Evolutionary conservation across 73 alveolate genomes (phyloP), one percentile per base, ranked within the genome.

Genomic region (Stentor coeruleus): DNA sequence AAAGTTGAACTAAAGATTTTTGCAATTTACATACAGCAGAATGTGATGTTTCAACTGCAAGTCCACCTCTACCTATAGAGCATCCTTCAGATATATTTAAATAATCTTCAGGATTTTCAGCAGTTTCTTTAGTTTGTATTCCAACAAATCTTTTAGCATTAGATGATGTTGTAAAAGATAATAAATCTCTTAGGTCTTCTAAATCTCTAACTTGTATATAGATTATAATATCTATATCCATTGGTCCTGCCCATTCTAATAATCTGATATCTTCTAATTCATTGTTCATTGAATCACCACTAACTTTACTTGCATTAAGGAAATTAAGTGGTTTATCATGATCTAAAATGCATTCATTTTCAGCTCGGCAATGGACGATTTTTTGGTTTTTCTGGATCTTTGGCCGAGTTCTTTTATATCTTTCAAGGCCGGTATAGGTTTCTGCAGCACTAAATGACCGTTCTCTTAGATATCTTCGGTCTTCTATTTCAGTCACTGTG

Each of bases 51-150:
- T 98, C 99, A 96, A 97, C 95, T 72, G 99, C 99, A 74, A 98
- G 86, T 82, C 94, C 99, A 35, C 99, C 99, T 84, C 99, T 93
- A 55, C 99, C 99, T 59, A 98, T 98, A 98, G 97, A 95, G 82
- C 96, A 93, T 42, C 99, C 99, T 83, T 98, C 99, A 26, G 99
- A 26, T 0, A 26, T 26, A 26, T 66, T 26, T 1, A 66, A 11
- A 33, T 20, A 66, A 66, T 66, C 33, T 20, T 66, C 79, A 66
- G 37, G 79, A 33, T 66, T 20, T 31, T 31, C 79, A 0, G 37
- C 37, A 15, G 40, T 66, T 66, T 66, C 79, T 1, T 33, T 20
- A 28, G 79, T 66, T 66, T 66, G 79, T 28, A 66, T 66, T 33
- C 79, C 79, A 28, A 31, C 79, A 33, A 66, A 66, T 26, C 79